These are phyloP conservation scores for Boechera retrofracta DNA, from an alignment of 345 rosid species.

Conservation along the genomic window DNA sequence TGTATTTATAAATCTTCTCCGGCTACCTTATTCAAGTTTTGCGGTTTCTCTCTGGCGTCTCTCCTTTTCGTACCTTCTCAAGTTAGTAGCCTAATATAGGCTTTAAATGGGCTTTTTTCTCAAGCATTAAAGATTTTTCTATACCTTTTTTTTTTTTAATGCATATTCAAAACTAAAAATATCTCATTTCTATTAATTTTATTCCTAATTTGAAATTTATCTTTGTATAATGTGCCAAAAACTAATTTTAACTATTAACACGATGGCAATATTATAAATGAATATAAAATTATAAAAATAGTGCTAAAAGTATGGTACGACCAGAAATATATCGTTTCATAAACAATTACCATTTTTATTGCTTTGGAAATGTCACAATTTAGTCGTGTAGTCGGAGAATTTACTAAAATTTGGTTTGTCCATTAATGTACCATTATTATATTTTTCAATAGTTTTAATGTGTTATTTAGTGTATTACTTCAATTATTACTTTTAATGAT, in stretches of 20 bases:
- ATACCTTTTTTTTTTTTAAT: neutral
- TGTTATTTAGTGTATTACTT: neutral
- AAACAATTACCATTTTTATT: neutral
- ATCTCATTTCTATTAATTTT: neutral
- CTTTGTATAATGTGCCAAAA: neutral
- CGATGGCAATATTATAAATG: neutral
- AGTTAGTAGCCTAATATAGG: slow-evolving; percentile 19
- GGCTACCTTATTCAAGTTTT: slow-evolving; percentile 13
- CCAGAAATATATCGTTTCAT: neutral
- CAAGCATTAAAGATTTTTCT: neutral
- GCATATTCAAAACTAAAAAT: neutral
- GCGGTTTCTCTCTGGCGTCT: slow-evolving; percentile 12
- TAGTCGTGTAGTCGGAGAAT: neutral
- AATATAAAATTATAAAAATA: neutral
- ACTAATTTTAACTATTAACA: neutral
- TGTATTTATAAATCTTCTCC: neutral
- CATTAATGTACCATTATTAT: neutral
- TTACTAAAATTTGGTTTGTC: neutral
- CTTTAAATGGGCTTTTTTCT: slow-evolving; percentile 21
- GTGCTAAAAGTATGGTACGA: neutral
- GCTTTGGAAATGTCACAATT: neutral
- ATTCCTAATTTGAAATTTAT: neutral
- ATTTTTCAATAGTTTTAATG: neutral
- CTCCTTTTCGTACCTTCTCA: neutral
- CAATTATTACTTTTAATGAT: neutral